A percentile compares a stretch with the other conserved stretches of the same genome.
Conservation (phyloP, 108 stramenopile genomes). For the Parietichytrium sp. region DNA sequence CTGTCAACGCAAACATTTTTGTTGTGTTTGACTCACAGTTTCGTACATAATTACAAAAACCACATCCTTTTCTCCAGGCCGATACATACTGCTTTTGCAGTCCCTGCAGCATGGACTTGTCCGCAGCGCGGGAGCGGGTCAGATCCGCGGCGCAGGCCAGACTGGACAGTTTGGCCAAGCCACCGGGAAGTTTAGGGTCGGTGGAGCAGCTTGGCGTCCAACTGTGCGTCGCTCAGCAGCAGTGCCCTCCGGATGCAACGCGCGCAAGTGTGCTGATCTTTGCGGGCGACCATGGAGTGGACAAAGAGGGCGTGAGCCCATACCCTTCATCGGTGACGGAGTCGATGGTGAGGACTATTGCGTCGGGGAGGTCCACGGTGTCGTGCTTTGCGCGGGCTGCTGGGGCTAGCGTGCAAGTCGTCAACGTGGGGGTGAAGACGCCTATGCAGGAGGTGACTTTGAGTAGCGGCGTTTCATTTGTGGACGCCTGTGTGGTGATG, state of each 20-base stretch:
- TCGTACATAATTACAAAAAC: no score
- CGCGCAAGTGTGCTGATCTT: slow-evolving; percentile 55
- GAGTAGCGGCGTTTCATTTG: slow-evolving; percentile 49
- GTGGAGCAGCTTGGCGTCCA: slow-evolving; percentile 73
- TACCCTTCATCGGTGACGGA: slow-evolving; percentile 71
- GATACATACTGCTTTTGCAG: no score
- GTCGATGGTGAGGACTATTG: slow-evolving; percentile 62
- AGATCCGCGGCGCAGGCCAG: slow-evolving; percentile 57
- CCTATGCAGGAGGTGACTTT: slow-evolving; percentile 42
- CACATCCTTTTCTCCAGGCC: no score
- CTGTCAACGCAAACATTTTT: no score
- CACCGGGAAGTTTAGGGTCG: slow-evolving; percentile 71
- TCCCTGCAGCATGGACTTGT: no score
- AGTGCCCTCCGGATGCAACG: slow-evolving; percentile 47
- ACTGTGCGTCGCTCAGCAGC: slow-evolving; percentile 61
- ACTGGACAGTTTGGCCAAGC: slow-evolving; percentile 73
- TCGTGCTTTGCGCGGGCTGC: slow-evolving; percentile 63
- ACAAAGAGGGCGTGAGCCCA: slow-evolving; percentile 65
- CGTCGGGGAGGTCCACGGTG: slow-evolving; percentile 65
- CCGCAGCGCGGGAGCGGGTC: no score
- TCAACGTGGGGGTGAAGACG: slow-evolving; percentile 70
- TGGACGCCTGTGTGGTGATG: slow-evolving; percentile 34
- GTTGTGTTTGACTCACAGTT: no score
- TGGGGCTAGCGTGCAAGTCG: slow-evolving; percentile 57
- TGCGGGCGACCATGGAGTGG: slow-evolving; percentile 72